Percentiles rank a stretch among this genome's conserved stretches.
Conservation (phyloP, 2,329 filamentous ascomycete genomes). For the Aspergillus udagawae region DNA sequence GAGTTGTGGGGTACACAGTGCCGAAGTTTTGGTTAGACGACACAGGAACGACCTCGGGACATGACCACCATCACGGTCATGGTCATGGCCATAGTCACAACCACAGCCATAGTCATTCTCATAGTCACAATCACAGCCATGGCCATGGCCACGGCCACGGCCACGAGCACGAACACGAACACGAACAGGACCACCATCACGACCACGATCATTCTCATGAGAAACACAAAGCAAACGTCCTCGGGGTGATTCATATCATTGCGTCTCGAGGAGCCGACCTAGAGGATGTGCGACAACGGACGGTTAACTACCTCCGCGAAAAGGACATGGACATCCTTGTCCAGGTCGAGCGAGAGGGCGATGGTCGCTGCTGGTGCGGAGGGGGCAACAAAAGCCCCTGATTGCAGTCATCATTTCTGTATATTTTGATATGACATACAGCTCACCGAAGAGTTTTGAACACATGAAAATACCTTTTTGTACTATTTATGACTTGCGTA, state of each 20-base stretch:
- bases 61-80: conserved; percentile 37
- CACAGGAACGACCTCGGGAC: conserved; percentile 38
- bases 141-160: conserved; percentile 23
- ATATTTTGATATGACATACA: background rate
- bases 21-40: conserved; percentile 94
- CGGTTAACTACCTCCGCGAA: conserved; percentile 64
- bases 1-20: conserved; percentile 79
- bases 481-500: background rate
- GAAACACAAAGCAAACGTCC: conserved; percentile 42
- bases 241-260: conserved; percentile 83
- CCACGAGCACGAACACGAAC: conserved; percentile 23
- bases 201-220: conserved; percentile 17
- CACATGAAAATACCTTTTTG: background rate
- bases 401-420: background rate
- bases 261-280: conserved; percentile 67
- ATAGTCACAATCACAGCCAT: conserved; percentile 27
- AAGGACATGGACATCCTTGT: conserved; percentile 77
- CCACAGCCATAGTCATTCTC: conserved; percentile 25
- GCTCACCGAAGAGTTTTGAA: background rate
- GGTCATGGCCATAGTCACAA: conserved; percentile 28
- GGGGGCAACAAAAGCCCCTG: conserved; percentile 37
- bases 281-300: conserved; percentile 79
- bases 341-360: conserved; percentile 82
- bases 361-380: conserved; percentile 62
- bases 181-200: conserved; percentile 15